phyloP scores from a whole-genome alignment of 352 stramenopile genomes.

The Aphanomyces cochlioides region DNA sequence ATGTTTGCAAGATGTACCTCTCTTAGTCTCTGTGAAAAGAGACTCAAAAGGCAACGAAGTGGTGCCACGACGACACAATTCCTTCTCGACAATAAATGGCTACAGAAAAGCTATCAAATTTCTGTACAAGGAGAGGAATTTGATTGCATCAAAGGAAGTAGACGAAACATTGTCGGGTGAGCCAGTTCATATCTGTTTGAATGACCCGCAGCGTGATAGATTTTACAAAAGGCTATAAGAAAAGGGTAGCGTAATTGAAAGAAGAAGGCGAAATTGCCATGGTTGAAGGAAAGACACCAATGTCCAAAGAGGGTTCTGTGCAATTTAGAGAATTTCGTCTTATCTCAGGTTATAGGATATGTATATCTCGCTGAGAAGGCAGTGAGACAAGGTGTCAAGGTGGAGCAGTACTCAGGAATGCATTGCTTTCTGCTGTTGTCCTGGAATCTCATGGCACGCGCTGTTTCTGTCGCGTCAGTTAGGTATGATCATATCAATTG shows the following conservation, averaged over 20 bases:
- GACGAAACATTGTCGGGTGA: background rate
- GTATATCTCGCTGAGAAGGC: background rate
- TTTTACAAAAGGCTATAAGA: conserved; percentile 4
- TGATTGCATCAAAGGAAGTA: background rate
- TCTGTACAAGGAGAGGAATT: background rate
- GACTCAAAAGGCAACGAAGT: background rate
- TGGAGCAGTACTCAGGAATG: background rate
- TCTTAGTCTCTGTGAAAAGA: background rate
- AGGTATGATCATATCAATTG: background rate
- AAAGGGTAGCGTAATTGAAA: background rate
- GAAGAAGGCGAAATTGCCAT: background rate
- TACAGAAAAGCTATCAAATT: conserved; percentile 11
- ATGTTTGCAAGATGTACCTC: conserved; percentile 6
- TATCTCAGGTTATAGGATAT: background rate
- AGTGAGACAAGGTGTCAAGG: background rate
- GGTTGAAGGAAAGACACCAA: background rate
- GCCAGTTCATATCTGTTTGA: background rate
- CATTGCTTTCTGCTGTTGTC: background rate
- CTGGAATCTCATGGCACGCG: background rate
- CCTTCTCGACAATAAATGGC: conserved; percentile 1
- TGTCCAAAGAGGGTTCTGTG: background rate
- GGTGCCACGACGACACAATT: background rate
- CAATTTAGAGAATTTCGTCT: background rate
- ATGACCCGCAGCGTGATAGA: background rate
- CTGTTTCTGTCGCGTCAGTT: background rate